Percentiles rank a stretch among this genome's conserved stretches.
Conservation (phyloP, 805 yeast genomes). For the Wickerhamomyces xylosicus region DNA sequence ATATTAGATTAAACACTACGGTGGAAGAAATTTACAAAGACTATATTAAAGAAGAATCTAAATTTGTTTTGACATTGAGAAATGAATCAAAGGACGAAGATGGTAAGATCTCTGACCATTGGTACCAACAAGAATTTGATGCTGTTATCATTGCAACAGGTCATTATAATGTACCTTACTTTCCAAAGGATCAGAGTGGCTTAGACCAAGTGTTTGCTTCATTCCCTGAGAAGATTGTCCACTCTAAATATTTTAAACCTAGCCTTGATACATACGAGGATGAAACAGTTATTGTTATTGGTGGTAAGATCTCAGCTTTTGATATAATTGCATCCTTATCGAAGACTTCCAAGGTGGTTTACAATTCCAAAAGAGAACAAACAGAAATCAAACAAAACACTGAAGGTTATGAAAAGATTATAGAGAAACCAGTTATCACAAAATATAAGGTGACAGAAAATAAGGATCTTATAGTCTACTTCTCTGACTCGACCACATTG, state of each 20-base stretch:
- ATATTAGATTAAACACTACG: slow-evolving; percentile 19
- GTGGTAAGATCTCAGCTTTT: slow-evolving; percentile 61
- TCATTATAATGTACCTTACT: slow-evolving; percentile 40
- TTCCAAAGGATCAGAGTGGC: slow-evolving; percentile 40
- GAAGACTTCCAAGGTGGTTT: slow-evolving; percentile 22
- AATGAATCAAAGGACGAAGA: slow-evolving; percentile 7
- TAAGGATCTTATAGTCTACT: slow-evolving; percentile 19
- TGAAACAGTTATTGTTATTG: slow-evolving; percentile 42
- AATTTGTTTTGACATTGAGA: slow-evolving; percentile 19
- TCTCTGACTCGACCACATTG: slow-evolving; percentile 33
- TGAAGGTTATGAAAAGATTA: slow-evolving; percentile 17
- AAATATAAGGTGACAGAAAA: slow-evolving; percentile 19
- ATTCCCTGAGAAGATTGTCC: slow-evolving; percentile 14
- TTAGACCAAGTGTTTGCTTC: slow-evolving; percentile 20
- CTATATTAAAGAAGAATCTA: slow-evolving; percentile 3
- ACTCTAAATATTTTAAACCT: slow-evolving; percentile 34
- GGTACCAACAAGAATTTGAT: slow-evolving; percentile 29
- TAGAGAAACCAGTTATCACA: slow-evolving; percentile 26
- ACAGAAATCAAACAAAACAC: slow-evolving; percentile 11
- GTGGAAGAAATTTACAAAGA: slow-evolving; percentile 23
- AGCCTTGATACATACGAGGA: slow-evolving; percentile 21
- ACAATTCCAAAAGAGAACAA: slow-evolving; percentile 21
- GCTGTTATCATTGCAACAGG: slow-evolving; percentile 43
- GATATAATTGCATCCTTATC: slow-evolving; percentile 26
- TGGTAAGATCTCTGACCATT: slow-evolving; percentile 20